Conservation (phyloP, 176 grass and related monocot species). For the maize (Zea mays) region DNA sequence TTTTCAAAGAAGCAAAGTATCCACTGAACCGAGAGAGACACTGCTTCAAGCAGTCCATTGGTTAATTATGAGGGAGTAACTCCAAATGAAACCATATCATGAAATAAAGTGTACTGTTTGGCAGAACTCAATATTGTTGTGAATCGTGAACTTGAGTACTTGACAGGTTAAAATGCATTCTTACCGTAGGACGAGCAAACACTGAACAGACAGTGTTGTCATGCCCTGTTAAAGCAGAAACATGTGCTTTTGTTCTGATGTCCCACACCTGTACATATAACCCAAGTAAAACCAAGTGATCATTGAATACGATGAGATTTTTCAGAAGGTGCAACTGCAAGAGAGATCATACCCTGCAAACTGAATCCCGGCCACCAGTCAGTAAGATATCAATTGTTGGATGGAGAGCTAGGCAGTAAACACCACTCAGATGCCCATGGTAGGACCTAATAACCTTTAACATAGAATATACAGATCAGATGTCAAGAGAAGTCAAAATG, state of each 20-base stretch:
- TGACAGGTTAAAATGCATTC: slow-evolving; percentile 28
- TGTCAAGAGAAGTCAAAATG: slow-evolving; percentile 29
- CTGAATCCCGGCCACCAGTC: slow-evolving; percentile 95
- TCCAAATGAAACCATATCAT: not conserved
- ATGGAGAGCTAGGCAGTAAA: slow-evolving; percentile 95
- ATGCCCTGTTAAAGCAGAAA: slow-evolving; percentile 96
- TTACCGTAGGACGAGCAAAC: slow-evolving; percentile 89
- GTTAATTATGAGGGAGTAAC: not conserved
- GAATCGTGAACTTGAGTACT: not conserved
- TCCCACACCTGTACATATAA: slow-evolving; percentile 77
- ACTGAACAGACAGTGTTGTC: slow-evolving; percentile 98
- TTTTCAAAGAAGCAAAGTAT: not conserved
- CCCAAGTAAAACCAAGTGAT: slow-evolving; percentile 17
- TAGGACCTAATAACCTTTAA: slow-evolving; percentile 92
- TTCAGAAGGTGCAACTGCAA: not conserved
- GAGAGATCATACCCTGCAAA: slow-evolving; percentile 78
- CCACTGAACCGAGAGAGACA: not conserved
- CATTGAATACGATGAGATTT: not conserved
- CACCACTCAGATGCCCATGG: slow-evolving; percentile 97
- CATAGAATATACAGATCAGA: slow-evolving; percentile 25
- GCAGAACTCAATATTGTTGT: slow-evolving; percentile 20
- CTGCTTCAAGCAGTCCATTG: slow-evolving; percentile 1
- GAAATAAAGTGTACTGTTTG: slow-evolving; percentile 3
- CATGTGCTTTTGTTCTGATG: slow-evolving; percentile 88
- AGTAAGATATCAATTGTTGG: slow-evolving; percentile 92